phyloP scores from a whole-genome alignment of 2,329 filamentous ascomycete species.

The Saccharata proteae region DNA sequence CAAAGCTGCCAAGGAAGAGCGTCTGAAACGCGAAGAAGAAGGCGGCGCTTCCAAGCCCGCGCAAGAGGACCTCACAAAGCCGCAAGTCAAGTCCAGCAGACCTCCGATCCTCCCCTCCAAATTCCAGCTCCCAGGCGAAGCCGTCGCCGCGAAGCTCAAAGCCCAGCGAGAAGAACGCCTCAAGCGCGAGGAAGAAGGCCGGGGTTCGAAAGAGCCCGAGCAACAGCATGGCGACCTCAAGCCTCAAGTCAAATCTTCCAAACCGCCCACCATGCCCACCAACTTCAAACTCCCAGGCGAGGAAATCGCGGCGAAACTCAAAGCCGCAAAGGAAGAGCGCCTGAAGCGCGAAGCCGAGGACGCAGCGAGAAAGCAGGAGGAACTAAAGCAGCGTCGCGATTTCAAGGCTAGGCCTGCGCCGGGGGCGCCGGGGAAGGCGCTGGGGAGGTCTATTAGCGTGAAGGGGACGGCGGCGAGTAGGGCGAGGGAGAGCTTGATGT shows the following conservation, averaged over 20 bases:
- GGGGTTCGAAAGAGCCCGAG: not conserved
- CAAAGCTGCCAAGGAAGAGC: constrained; percentile 39
- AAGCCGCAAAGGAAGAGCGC: constrained; percentile 37
- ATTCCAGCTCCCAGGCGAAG: constrained; percentile 42
- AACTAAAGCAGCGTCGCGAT: constrained; percentile 9
- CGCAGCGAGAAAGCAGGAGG: too few species aligned
- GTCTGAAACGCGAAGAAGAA: constrained; percentile 23
- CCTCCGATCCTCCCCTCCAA: constrained; percentile 36
- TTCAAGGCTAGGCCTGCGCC: constrained; percentile 39
- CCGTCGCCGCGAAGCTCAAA: constrained; percentile 40
- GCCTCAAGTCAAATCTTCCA: constrained; percentile 36
- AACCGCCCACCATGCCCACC: constrained; percentile 36
- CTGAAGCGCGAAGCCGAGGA: constrained; percentile 20
- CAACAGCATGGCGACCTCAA: not conserved
- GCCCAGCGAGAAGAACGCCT: constrained; percentile 37
- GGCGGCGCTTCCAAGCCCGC: not conserved
- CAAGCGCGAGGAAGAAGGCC: constrained; percentile 19
- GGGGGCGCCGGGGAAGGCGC: constrained; percentile 17
- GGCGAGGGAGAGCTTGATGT: constrained; percentile 23
- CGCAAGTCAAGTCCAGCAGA: constrained; percentile 33
- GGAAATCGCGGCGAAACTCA: constrained; percentile 40
- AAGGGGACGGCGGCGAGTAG: constrained; percentile 36
- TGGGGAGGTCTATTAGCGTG: constrained; percentile 25
- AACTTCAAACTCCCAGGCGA: constrained; percentile 42
- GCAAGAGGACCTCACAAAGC: not conserved